Conservation (phyloP, 805 yeast genomes). For the Teunomyces funiuensis region DNA sequence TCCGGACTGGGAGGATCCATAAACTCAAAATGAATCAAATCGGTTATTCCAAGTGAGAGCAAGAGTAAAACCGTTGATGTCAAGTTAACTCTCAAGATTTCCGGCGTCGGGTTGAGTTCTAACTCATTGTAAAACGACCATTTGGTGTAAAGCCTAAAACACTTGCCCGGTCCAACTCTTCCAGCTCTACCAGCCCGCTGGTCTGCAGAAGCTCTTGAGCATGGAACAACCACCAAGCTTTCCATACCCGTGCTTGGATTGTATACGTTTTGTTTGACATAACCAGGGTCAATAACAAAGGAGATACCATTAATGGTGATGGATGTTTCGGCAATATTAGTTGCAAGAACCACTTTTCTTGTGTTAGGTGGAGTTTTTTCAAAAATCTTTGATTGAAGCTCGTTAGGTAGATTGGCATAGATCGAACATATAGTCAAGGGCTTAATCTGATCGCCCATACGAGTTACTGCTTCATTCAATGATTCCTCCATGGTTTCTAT, state of each 20-base stretch:
- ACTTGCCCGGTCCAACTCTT: conserved; percentile 47
- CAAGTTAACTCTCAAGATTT: conserved; percentile 82
- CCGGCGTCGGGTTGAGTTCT: conserved; percentile 81
- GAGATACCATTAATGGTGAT: conserved; percentile 45
- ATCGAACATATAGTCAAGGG: conserved; percentile 80
- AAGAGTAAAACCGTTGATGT: conserved; percentile 73
- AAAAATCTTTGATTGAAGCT: conserved; percentile 76
- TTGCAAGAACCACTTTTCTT: conserved; percentile 88
- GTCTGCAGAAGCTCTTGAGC: conserved; percentile 46
- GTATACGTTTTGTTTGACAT: conserved; percentile 44
- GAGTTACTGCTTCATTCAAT: conserved; percentile 60
- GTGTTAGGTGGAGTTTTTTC: conserved; percentile 79
- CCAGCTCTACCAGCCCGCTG: conserved; percentile 51
- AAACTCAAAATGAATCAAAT: conserved; percentile 79
- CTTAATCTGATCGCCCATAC: conserved; percentile 58
- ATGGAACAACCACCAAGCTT: conserved; percentile 45
- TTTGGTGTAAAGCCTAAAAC: conserved; percentile 81
- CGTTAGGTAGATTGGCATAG: conserved; percentile 87
- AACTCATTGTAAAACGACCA: conserved; percentile 77
- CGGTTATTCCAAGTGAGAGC: conserved; percentile 81
- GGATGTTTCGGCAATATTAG: conserved; percentile 73
- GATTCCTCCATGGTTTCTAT: conserved; percentile 80
- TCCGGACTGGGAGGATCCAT: conserved; percentile 85
- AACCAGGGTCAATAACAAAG: conserved; percentile 46
- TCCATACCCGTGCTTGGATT: conserved; percentile 46